Percentiles rank a stretch among this genome's conserved stretches.
Evolutionary conservation across 345 rosid species (phyloP).

Genomic region (Psidium friedrichsthalianum): DNA sequence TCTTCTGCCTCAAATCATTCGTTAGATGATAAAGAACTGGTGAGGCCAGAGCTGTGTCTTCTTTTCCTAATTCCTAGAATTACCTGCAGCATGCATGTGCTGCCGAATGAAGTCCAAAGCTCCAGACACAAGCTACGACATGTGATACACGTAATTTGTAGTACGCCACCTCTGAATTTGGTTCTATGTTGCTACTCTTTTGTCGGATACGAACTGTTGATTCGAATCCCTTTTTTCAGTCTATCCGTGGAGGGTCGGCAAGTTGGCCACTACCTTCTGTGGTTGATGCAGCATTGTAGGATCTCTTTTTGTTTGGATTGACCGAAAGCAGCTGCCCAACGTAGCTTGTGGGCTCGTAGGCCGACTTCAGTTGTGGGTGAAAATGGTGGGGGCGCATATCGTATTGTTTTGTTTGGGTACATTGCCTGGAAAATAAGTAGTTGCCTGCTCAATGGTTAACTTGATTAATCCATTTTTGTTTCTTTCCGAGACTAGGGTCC

Average conservation of each 20-base stretch:
- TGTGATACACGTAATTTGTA: not conserved
- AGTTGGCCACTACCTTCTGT: not conserved
- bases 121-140: not conserved
- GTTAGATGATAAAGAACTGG: not conserved
- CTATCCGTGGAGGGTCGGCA: not conserved
- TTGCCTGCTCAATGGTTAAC: not conserved
- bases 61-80: not conserved
- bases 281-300: not conserved
- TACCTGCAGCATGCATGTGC: not conserved
- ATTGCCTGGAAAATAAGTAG: not conserved
- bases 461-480: not conserved
- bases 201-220: not conserved
- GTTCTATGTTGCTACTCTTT: not conserved
- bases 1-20: not conserved
- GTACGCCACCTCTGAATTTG: not conserved
- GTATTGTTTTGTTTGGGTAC: not conserved
- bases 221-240: not conserved
- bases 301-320: not conserved
- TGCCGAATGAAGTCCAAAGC: not conserved
- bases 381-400: not conserved
- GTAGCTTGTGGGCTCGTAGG: not conserved
- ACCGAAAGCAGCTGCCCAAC: not conserved
- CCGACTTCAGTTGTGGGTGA: not conserved
- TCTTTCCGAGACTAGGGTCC: not conserved
- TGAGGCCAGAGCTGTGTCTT: not conserved